phyloP scores from a whole-genome alignment of 768 basidiomycete genomes.

The Kockovaella imperatae region DNA sequence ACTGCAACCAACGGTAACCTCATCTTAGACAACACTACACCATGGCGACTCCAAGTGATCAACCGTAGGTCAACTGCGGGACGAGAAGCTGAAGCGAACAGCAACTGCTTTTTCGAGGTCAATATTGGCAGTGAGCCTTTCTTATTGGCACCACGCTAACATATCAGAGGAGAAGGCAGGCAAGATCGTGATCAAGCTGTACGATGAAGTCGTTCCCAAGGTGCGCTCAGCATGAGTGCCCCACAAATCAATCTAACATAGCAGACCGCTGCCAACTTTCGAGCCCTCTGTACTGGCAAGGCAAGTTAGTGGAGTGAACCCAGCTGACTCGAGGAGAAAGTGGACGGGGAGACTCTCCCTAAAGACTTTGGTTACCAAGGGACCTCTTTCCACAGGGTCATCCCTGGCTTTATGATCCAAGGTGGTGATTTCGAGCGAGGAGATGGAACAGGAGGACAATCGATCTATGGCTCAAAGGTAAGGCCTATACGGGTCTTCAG shows the following conservation, averaged over 20 bases:
- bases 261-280: constrained; percentile 56
- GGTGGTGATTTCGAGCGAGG: constrained; percentile 65
- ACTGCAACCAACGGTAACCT: too few relatives aligned
- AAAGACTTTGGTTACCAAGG: constrained; percentile 62
- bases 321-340: constrained; percentile 31
- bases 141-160: background rate
- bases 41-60: background rate
- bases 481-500: background rate
- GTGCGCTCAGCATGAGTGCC: constrained; percentile 3
- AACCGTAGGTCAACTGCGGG: background rate
- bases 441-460: constrained; percentile 46
- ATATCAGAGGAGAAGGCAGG: constrained; percentile 27
- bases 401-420: constrained; percentile 47
- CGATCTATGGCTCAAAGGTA: constrained; percentile 43
- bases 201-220: constrained; percentile 54
- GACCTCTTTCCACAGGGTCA: constrained; percentile 59
- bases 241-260: background rate
- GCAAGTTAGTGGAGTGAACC: constrained; percentile 9
- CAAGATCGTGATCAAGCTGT: constrained; percentile 65
- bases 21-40: background rate
- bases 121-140: constrained; percentile 28
- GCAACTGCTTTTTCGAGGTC: constrained; percentile 40
- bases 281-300: constrained; percentile 63
- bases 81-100: background rate
- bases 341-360: constrained; percentile 19